Percentiles rank a stretch among this genome's conserved stretches.
Conservation (phyloP, 2,329 filamentous ascomycete species). For the Scytalidium sp. region DNA sequence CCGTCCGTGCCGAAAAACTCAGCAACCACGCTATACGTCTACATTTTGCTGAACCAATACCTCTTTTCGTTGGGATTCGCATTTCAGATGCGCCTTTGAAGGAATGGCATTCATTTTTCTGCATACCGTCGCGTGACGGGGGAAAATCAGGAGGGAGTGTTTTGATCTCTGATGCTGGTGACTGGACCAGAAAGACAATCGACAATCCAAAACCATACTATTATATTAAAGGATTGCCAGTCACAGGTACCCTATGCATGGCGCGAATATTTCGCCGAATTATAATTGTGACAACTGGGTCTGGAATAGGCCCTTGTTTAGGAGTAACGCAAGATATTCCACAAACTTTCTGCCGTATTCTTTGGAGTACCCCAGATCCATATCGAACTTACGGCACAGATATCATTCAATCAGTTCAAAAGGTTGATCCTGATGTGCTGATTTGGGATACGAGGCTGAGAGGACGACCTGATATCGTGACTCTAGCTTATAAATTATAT, state of each 20-base stretch:
- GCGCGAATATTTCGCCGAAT: slow-evolving; percentile 30
- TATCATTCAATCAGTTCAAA: slow-evolving; percentile 28
- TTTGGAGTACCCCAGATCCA: slow-evolving; percentile 34
- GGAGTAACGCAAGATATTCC: slow-evolving; percentile 26
- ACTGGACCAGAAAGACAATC: slow-evolving; percentile 55
- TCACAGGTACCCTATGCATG: slow-evolving; percentile 32
- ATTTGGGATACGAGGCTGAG: slow-evolving; percentile 31
- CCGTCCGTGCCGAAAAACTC: slow-evolving; percentile 48
- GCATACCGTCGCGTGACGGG: slow-evolving; percentile 44
- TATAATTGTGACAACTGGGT: slow-evolving; percentile 36
- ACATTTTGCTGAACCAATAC: slow-evolving; percentile 45
- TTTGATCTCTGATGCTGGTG: slow-evolving; percentile 55
- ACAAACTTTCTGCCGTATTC: slow-evolving; percentile 23
- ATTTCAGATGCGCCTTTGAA: slow-evolving; percentile 46
- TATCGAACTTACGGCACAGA: slow-evolving; percentile 30
- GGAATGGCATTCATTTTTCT: slow-evolving; percentile 59
- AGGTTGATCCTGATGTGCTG: slow-evolving; percentile 30
- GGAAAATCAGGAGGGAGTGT: slow-evolving; percentile 43
- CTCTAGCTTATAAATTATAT: slow-evolving; percentile 27
- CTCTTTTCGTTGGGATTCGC: slow-evolving; percentile 40
- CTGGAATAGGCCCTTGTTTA: slow-evolving; percentile 35
- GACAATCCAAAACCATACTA: slow-evolving; percentile 45
- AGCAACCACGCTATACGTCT: slow-evolving; percentile 57
- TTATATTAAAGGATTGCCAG: slow-evolving; percentile 51
- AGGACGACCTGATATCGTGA: slow-evolving; percentile 31